Base-by-base conservation (phyloP, 75 land plant species). In the Azolla pinnata region DNA sequence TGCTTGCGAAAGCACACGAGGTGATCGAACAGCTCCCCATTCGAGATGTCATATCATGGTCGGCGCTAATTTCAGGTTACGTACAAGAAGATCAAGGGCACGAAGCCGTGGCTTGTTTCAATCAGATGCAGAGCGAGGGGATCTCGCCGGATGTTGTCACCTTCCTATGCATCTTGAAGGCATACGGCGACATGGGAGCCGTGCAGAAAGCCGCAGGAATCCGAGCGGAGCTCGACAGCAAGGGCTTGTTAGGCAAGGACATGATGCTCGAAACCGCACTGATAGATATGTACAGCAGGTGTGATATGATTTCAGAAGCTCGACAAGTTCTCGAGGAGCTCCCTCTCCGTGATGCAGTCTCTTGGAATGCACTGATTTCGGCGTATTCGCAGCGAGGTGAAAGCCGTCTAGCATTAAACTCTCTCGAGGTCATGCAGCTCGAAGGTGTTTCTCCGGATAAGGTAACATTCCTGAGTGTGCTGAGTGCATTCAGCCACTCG, bases 351-450 rank as follows among this genome's bases (percentile, higher is more conserved):
- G 77, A 77, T 74, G 72, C 77, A 31, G 80, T 69, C 33, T 47
- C 86, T 30, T 83, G 86, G 86, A 83, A 77, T 33, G 56, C 78
- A 2, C 57, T 81, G 72, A 70, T 81, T 28, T 63, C 80, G 25
- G 65, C 57, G 1, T 63, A 64, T 34, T 59, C 70, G 1, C 60
- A 34, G 20, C 23, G 38, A 5, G 77, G 78, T 14, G 18, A 62
- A 28, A 53, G 72, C 2, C 1, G 29, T 12, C 49, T 60, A 26
- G 80, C 84, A 5, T n/a, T 83, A 2, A 17, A 21, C 8, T 23
- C 71, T 0, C 81, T 73, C 46, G 12, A 7, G 4, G 10, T 50
- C 14, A 77, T 83, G 69, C 25, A 63, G 20, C 4, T 45, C 26
- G 66, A 55, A 35, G 44, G 61, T n/a, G 24, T 61, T 18, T 24